phyloP scores from a whole-genome alignment of 2,329 filamentous ascomycete genomes.

The Penicillium nordicum region DNA sequence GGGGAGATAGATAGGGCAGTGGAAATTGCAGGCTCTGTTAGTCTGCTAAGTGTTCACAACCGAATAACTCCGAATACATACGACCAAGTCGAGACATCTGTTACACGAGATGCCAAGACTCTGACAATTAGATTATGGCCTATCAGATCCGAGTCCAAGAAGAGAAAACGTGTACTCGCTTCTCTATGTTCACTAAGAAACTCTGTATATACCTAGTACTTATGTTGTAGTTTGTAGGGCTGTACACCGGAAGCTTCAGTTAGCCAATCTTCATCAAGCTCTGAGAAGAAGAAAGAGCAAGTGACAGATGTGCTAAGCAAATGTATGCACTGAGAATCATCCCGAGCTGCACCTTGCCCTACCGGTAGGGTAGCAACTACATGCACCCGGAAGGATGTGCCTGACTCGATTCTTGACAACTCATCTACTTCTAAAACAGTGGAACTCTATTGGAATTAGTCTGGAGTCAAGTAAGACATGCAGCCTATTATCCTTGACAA shows the following conservation, averaged over 20 bases:
- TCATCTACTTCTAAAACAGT: not conserved
- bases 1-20: not conserved
- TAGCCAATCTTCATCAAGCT: not conserved
- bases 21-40: not conserved
- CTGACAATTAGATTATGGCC: not conserved
- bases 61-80: not conserved
- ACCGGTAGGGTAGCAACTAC: not conserved
- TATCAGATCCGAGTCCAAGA: not conserved
- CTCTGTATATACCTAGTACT: not conserved
- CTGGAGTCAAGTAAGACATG: not conserved
- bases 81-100: not conserved
- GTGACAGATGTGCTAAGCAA: not conserved
- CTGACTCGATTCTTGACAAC: not conserved
- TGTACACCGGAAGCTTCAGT: not conserved
- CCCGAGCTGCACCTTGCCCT: not conserved
- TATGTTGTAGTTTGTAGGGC: not conserved
- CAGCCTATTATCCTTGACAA: not conserved
- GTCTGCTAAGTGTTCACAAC: not conserved
- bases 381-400: not conserved
- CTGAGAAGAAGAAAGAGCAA: not conserved
- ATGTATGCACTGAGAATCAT: not conserved
- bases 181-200: not conserved
- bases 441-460: not conserved
- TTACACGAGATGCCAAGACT: slow-evolving; percentile 1
- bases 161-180: not conserved